A percentile compares a stretch with the other conserved stretches of the same genome.
phyloP scores from a whole-genome alignment of 1,284 basidiomycete genomes.

The Xanthoconium separans region DNA sequence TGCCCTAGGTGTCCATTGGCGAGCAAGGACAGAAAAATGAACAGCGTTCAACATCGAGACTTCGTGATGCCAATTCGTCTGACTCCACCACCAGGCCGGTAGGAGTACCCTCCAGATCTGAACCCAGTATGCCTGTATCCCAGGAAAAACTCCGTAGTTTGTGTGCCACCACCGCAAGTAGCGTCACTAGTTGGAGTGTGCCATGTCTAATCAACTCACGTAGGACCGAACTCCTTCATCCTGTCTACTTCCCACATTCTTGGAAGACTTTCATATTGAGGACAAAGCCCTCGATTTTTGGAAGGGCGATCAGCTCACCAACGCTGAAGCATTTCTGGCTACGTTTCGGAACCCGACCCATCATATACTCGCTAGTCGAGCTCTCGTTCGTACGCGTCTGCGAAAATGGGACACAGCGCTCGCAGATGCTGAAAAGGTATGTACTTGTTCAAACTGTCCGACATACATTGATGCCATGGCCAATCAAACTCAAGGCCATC shows the following conservation, averaged over 20 bases:
- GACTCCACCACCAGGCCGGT: background rate
- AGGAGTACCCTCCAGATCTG: background rate
- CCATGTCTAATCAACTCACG: background rate
- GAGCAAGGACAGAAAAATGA: too few species aligned
- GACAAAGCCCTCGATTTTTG: background rate
- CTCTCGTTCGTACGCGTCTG: background rate
- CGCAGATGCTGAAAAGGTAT: background rate
- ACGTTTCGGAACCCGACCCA: background rate
- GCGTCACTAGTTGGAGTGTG: background rate
- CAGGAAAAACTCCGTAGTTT: background rate
- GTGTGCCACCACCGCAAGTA: background rate
- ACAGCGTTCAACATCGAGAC: too few species aligned
- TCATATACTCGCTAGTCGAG: background rate
- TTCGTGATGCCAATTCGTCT: too few species aligned
- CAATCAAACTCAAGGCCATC: background rate
- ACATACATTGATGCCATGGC: background rate
- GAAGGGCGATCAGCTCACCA: background rate
- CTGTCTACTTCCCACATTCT: background rate
- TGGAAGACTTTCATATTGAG: background rate
- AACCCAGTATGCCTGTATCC: background rate
- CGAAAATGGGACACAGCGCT: background rate
- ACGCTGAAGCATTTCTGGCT: background rate
- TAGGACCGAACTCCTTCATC: too few species aligned
- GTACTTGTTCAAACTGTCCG: background rate
- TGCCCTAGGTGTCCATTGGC: too few species aligned